These are phyloP conservation scores for Glycine tomentella DNA, from an alignment of 306 rosid species.

Conservation along the genomic window DNA sequence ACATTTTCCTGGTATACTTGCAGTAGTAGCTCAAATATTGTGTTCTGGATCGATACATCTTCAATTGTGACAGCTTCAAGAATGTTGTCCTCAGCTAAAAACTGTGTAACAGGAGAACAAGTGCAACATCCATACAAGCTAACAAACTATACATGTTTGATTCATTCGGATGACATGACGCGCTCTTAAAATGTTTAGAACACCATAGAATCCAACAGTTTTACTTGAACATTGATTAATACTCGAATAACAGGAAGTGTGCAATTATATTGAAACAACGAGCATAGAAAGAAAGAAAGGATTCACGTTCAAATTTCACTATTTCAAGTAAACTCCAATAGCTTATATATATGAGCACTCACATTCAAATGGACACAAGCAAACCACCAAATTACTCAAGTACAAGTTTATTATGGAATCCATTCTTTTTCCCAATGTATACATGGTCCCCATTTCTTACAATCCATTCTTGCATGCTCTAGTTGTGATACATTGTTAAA, in stretches of 20 bases:
- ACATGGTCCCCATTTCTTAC: conserved; percentile 9
- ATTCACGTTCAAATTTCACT: not conserved
- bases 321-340: not conserved
- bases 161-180: not conserved
- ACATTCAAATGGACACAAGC: not conserved
- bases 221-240: not conserved
- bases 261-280: not conserved
- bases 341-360: not conserved
- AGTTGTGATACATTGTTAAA: not conserved
- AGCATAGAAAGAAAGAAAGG: not conserved
- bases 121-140: not conserved
- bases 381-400: not conserved
- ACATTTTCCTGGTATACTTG: conserved; percentile 9
- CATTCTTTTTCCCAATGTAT: not conserved
- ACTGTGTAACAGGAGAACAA: not conserved
- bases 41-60: not conserved
- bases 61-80: not conserved
- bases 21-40: not conserved
- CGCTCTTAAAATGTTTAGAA: too few species aligned
- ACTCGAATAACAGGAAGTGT: not conserved
- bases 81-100: not conserved
- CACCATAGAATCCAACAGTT: too few species aligned
- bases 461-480: conserved; percentile 1
- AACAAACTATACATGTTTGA: not conserved
- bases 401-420: not conserved